A percentile compares a stretch with the other conserved stretches of the same genome.
These are phyloP conservation scores for Fusarium chuoi DNA, from an alignment of 2,329 filamentous ascomycete species.

Conservation along the genomic window DNA sequence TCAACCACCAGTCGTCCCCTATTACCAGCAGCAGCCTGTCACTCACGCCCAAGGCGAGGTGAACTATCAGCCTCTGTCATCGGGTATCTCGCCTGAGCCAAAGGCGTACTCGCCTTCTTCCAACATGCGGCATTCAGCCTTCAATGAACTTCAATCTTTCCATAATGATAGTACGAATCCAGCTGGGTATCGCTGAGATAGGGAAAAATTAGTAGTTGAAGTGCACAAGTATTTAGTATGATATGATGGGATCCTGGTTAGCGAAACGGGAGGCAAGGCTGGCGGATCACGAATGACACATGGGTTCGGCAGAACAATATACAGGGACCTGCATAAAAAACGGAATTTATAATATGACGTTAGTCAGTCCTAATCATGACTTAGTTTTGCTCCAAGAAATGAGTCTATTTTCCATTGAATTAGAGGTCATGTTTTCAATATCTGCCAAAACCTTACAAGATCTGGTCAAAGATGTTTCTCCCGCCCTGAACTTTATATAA, in stretches of 20 bases:
- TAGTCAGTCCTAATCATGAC: accelerated
- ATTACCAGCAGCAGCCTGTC: neutral
- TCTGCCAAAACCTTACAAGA: too few species aligned
- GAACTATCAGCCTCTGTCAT: neutral
- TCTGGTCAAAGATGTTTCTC: neutral
- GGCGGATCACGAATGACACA: neutral
- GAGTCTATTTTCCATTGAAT: too few species aligned
- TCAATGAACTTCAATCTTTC: neutral
- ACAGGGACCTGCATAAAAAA: neutral
- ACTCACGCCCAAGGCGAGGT: neutral
- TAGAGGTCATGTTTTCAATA: neutral
- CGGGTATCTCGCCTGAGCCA: neutral
- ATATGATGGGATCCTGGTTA: too few species aligned
- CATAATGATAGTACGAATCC: neutral
- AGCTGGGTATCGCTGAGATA: neutral
- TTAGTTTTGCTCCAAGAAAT: neutral
- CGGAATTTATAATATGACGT: accelerated
- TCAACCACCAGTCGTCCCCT: neutral
- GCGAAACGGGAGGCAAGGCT: too few species aligned
- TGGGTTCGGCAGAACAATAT: neutral
- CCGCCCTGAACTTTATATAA: neutral
- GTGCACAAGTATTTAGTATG: neutral
- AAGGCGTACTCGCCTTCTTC: neutral
- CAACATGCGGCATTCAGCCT: neutral
- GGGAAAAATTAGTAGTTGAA: accelerated